Evolutionary conservation across 108 stramenopile genomes (phyloP).

Genomic region (Skeletonema tropicum): DNA sequence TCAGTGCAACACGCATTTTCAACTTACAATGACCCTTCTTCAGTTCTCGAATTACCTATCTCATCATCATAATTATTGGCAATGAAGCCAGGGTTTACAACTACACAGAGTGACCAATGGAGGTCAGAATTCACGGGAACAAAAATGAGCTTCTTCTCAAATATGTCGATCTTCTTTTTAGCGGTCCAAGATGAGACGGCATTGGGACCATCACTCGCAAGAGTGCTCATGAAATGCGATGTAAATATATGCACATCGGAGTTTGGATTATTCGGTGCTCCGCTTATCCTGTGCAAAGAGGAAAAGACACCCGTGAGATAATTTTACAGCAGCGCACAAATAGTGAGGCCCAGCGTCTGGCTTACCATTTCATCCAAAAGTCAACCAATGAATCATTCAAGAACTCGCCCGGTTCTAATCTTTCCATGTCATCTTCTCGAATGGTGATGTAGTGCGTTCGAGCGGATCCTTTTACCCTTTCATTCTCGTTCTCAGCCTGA

Average conservation of each 20-base stretch:
- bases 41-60: not conserved
- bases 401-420: conserved; percentile 69
- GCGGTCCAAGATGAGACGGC: conserved; percentile 83
- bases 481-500: not conserved
- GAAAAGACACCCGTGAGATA: not conserved
- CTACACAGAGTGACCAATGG: conserved; percentile 96
- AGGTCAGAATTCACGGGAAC: conserved; percentile 92
- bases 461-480: conserved; percentile 17
- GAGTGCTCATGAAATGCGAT: conserved; percentile 87
- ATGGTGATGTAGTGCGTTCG: conserved; percentile 68
- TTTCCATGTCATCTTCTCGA: conserved; percentile 62
- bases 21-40: conserved; percentile 43
- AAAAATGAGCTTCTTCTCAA: conserved; percentile 87
- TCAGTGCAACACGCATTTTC: not conserved
- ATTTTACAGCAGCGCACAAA: not conserved
- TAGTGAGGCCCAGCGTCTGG: not conserved
- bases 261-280: conserved; percentile 5
- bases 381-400: conserved; percentile 90
- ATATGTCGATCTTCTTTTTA: conserved; percentile 85
- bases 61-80: conserved; percentile 10
- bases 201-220: conserved; percentile 59
- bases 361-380: conserved; percentile 91
- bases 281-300: conserved; percentile 39
- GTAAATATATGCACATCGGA: conserved; percentile 78
- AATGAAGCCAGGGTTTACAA: conserved; percentile 88